These are phyloP conservation scores for Xerocomus minutiporus DNA, from an alignment of 1,284 basidiomycete genomes.

Conservation along the genomic window DNA sequence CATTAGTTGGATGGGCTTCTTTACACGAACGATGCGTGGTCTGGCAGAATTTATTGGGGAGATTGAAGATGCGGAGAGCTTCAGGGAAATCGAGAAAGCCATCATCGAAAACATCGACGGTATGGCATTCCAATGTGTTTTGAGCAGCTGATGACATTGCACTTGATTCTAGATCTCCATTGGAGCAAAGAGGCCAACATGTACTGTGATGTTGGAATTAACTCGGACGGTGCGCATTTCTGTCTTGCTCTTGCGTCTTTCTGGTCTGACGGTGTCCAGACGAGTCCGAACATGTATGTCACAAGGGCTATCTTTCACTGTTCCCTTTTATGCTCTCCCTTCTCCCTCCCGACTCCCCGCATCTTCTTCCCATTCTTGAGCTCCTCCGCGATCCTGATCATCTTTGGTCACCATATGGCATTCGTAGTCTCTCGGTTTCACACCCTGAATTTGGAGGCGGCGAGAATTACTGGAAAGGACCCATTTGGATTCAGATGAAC, in stretches of 20 bases:
- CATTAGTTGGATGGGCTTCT: slow-evolving; percentile 94
- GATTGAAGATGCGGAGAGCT: slow-evolving; percentile 74
- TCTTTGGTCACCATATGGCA: slow-evolving; percentile 87
- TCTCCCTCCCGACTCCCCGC: slow-evolving; percentile 70
- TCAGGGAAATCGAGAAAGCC: slow-evolving; percentile 69
- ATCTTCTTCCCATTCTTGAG: slow-evolving; percentile 76
- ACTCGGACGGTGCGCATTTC: slow-evolving; percentile 63
- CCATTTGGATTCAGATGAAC: slow-evolving; percentile 97
- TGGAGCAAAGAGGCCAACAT: slow-evolving; percentile 87
- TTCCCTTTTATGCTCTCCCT: slow-evolving; percentile 88
- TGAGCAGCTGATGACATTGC: slow-evolving; percentile 3
- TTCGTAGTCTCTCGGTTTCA: slow-evolving; percentile 79
- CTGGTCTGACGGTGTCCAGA: slow-evolving; percentile 45
- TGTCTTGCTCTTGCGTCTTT: slow-evolving; percentile 12
- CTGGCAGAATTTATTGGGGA: slow-evolving; percentile 82
- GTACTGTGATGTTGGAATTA: slow-evolving; percentile 89
- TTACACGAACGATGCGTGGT: slow-evolving; percentile 83
- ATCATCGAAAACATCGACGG: slow-evolving; percentile 86
- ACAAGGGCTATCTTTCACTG: slow-evolving; percentile 88
- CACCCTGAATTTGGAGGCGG: slow-evolving; percentile 87
- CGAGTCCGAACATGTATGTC: slow-evolving; percentile 86
- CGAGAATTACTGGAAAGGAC: slow-evolving; percentile 96
- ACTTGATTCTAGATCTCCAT: slow-evolving; percentile 65
- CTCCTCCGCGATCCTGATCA: slow-evolving; percentile 75
- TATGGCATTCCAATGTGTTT: slow-evolving; percentile 29